Percentiles rank a stretch among this genome's conserved stretches.
These are phyloP conservation scores for Tuctoria greenei DNA, from an alignment of 176 grass and related monocot genomes.

Conservation along the genomic window DNA sequence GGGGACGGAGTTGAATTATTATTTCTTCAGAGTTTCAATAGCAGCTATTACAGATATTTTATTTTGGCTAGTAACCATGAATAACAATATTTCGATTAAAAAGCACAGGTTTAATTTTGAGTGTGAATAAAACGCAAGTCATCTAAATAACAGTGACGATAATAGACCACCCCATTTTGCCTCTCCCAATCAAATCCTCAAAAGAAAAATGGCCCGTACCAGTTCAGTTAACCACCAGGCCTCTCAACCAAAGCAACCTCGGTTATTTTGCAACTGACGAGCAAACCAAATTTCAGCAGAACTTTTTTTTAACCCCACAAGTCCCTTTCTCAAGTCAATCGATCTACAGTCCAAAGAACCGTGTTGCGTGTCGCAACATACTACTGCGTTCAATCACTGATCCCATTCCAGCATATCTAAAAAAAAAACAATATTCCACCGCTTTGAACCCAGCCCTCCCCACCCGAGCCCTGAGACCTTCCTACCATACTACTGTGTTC, in stretches of 20 bases:
- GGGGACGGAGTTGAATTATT: neutral
- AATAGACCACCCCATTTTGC: slow-evolving; percentile 2
- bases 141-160: neutral
- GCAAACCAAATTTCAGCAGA: slow-evolving; percentile 7
- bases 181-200: neutral
- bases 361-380: neutral
- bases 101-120: neutral
- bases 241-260: slow-evolving; percentile 18
- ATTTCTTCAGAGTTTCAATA: neutral
- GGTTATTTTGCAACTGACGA: neutral
- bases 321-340: slow-evolving; percentile 26
- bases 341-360: neutral
- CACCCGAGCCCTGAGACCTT: neutral
- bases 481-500: neutral
- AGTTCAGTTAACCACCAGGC: slow-evolving; percentile 20
- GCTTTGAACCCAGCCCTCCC: neutral
- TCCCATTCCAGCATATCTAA: neutral
- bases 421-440: neutral
- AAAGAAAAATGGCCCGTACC: neutral
- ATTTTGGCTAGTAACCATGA: neutral
- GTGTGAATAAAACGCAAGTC: neutral
- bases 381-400: slow-evolving; percentile 5
- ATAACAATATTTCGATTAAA: slow-evolving; percentile 19
- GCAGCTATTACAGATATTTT: neutral
- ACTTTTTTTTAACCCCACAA: neutral